Evolutionary conservation across 371 early-diverging fungal genomes (phyloP), one percentile per base, ranked within the genome.

Genomic region (Fennellomyces sp.): DNA sequence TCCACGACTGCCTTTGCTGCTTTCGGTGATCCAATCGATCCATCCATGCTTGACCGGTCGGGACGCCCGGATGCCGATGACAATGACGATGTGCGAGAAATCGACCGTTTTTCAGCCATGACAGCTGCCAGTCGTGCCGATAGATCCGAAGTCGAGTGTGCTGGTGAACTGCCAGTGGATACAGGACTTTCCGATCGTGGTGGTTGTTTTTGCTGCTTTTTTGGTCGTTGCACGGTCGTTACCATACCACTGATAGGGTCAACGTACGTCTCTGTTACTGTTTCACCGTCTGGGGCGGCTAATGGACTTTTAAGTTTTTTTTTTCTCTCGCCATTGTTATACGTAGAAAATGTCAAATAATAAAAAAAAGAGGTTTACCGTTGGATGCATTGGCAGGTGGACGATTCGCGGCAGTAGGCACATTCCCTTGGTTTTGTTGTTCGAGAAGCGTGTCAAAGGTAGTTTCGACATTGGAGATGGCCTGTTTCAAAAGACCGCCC

Each of bases 371-470:
- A 3, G 4, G 4, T 12, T 38, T 35, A 53, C 38, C 54, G 26
- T 49, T 49, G 50, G 31, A 38, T 36, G 55, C 35, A 31, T 48
- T 31, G 28, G 59, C 12, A 17, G 26, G 28, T 5, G 33, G 19
- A 8, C 35, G 33, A 21, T 19, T 33, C 6, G n/a, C 36, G 15
- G 8, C n/a, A 49, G 17, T 28, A 17, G 5, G 15, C 13, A 23
- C 29, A 17, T 29, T 33, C 8, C 35, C 28, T 25, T 23, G 36
- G 26, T 53, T 55, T 35, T 69, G 64, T 30, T 72, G 72, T 42
- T 92, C 92, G 6, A 93, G 82, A 50, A 91, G 86, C 29, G 87
- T 88, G 75, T 92, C 93, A 60, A 94, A 83, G 33, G 88, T 83
- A 11, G 85, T 88, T 70, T 93, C 93, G 27, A 93, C 90, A 55